Conservation (phyloP, 2,329 filamentous ascomycete genomes). For the Xenoacremonium recifei region DNA sequence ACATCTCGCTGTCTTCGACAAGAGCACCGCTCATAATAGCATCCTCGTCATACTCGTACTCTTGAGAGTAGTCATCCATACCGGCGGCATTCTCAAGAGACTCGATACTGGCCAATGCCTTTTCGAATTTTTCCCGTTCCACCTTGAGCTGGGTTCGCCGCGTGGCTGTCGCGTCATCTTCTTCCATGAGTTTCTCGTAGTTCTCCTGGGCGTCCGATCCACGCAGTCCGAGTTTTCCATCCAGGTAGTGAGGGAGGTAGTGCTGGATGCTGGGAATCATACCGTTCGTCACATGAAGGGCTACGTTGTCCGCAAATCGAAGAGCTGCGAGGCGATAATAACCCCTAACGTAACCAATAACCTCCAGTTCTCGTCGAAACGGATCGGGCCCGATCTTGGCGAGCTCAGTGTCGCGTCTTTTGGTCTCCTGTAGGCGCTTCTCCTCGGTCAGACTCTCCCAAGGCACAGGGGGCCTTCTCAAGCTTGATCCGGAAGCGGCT, state of each 20-base stretch:
- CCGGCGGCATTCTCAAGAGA: constrained; percentile 37
- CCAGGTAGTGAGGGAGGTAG: constrained; percentile 41
- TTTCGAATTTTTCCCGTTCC: constrained; percentile 46
- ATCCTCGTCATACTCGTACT: constrained; percentile 10
- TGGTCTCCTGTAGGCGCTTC: constrained; percentile 43
- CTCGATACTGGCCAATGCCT: constrained; percentile 45
- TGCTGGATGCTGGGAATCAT: constrained; percentile 45
- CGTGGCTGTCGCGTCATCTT: constrained; percentile 42
- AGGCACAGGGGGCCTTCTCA: constrained; percentile 28
- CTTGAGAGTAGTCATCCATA: constrained; percentile 16
- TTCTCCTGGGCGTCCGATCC: constrained; percentile 25
- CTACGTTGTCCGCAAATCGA: constrained; percentile 60
- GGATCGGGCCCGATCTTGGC: constrained; percentile 54
- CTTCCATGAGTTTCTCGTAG: constrained; percentile 47
- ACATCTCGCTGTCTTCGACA: constrained; percentile 4
- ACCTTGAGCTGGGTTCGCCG: constrained; percentile 40
- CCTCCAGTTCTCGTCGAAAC: constrained; percentile 58
- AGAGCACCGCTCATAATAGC: constrained; percentile 22
- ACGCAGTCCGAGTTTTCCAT: constrained; percentile 42
- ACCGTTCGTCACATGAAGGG: constrained; percentile 47
- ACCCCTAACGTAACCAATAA: constrained; percentile 61
- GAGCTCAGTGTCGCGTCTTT: constrained; percentile 39
- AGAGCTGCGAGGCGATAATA: constrained; percentile 68
- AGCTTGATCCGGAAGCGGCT: constrained; percentile 30
- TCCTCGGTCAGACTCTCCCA: constrained; percentile 50